These are phyloP conservation scores for Leishmania arabica DNA, from an alignment of 208 protist species.

Conservation along the genomic window DNA sequence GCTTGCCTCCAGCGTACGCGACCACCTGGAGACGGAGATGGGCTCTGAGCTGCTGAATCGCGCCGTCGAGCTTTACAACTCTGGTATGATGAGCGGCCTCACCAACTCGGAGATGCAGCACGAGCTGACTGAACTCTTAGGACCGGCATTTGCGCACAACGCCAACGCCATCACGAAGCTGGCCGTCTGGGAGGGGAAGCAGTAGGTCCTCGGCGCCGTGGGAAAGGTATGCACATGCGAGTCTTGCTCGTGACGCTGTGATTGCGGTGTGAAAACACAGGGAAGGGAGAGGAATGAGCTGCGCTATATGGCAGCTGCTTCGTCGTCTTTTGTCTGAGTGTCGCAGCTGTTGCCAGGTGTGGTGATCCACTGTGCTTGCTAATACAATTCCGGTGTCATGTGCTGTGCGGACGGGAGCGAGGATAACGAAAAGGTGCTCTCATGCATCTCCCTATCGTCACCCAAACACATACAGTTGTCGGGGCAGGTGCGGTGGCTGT, in stretches of 20 bases:
- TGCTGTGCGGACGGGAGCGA: not conserved
- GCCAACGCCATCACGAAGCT: constrained; percentile 87
- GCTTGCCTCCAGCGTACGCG: constrained; percentile 56
- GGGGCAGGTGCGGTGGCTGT: not conserved
- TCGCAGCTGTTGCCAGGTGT: not conserved
- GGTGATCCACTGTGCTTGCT: not conserved
- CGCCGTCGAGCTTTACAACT: constrained; percentile 79
- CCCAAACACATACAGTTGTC: constrained; percentile 1
- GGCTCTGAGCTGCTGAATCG: constrained; percentile 61
- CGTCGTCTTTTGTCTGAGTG: not conserved
- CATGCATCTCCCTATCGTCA: constrained; percentile 8
- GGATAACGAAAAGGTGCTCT: not conserved
- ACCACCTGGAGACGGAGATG: constrained; percentile 70
- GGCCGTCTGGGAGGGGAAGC: constrained; percentile 81
- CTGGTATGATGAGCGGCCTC: constrained; percentile 54
- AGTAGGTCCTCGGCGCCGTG: constrained; percentile 40
- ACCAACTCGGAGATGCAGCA: constrained; percentile 72
- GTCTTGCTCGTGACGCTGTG: not conserved
- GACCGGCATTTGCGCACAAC: constrained; percentile 62
- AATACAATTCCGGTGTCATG: not conserved
- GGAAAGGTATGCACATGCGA: not conserved
- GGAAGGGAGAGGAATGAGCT: not conserved
- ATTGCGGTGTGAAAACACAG: not conserved
- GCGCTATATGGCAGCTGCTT: not conserved
- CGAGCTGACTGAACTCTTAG: constrained; percentile 71